Evolutionary conservation across 2,329 filamentous ascomycete genomes (phyloP), one percentile per base, ranked within the genome.

Genomic region (Penicillium sp.): DNA sequence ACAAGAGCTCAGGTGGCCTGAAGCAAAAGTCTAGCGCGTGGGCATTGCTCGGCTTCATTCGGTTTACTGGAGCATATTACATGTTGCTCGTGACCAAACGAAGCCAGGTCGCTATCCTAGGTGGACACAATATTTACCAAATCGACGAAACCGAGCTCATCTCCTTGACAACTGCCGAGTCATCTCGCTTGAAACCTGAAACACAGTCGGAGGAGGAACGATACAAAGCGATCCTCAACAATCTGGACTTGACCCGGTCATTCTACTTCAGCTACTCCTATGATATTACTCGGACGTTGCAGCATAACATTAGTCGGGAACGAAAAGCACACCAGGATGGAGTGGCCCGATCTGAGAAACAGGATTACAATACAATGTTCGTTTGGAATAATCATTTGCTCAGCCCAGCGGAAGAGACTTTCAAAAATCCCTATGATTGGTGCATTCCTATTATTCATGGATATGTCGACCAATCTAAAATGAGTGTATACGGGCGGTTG

Each of bases 191-290:
- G 65, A 90, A 89, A 69, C 81, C 87, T n/a, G 91, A 97, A 60
- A 82, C 87, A 48, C 94, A 95, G 65, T 84, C 90, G 0, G 93
- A 97, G 71, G 94, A 99, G 74, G 87, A 89, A 34, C 87, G 93
- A 24, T 97, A 96, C 67, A 81, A 97, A 29, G 83, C 85, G 23
- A 97, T 97, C 48, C 80, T 99, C 40, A 92, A 90, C 70, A 96
- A 96, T 63, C 81, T 99, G 28, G 94, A 99, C 71, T 77, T 99
- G 56, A 92, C 89, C 0, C 84, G 89, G 52, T 95, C 90, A 0
- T 99, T 99, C 72, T 99, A 99, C 75, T 99, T 97, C 78, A 97
- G 93, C 77, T 97, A 97, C 71, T 95, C 93, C 0, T 99, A 99
- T 76, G 91, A 99, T 70, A 89, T 97, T 62, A 99, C 94, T 0